A percentile compares a stretch with the other conserved stretches of the same genome.
phyloP scores from a whole-genome alignment of 2,329 filamentous ascomycete species.

The Fusarium begoniae region DNA sequence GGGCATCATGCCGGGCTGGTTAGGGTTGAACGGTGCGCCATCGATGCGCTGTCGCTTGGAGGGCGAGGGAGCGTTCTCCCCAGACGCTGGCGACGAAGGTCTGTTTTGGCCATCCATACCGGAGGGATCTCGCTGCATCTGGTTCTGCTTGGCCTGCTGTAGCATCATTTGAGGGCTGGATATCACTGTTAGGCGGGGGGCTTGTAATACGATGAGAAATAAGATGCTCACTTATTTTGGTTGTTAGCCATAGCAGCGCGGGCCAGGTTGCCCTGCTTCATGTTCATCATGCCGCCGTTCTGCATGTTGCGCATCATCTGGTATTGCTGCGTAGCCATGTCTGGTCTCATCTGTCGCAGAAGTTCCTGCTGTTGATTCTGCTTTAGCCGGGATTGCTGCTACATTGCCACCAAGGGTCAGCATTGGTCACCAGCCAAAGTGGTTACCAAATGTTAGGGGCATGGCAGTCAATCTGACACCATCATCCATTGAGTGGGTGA shows the following conservation, averaged over 20 bases:
- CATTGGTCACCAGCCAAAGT: conserved; percentile 34
- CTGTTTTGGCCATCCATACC: conserved; percentile 85
- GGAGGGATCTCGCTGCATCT: conserved; percentile 89
- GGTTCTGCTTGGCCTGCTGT: conserved; percentile 75
- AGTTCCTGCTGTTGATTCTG: conserved; percentile 82
- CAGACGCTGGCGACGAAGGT: conserved; percentile 81
- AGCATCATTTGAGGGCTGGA: conserved; percentile 76
- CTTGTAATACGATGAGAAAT: background rate
- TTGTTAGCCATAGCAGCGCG: conserved; percentile 83
- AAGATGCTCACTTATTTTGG: conserved; percentile 69
- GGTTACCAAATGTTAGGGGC: conserved; percentile 36
- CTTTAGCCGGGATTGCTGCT: conserved; percentile 75
- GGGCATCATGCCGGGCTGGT: conserved; percentile 74
- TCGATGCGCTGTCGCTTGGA: conserved; percentile 88
- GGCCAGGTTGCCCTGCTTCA: conserved; percentile 71
- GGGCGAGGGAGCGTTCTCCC: conserved; percentile 90
- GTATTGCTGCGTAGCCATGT: conserved; percentile 64
- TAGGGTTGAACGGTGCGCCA: conserved; percentile 75
- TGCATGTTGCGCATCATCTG: conserved; percentile 75
- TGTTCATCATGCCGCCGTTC: conserved; percentile 68
- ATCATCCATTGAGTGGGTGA: conserved; percentile 7
- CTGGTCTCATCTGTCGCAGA: conserved; percentile 75
- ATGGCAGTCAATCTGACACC: conserved; percentile 20
- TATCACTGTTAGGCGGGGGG: conserved; percentile 17
- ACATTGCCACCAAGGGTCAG: conserved; percentile 30